Evolutionary conservation across 306 rosid genomes (phyloP).

Genomic region (Trifolium pratense): DNA sequence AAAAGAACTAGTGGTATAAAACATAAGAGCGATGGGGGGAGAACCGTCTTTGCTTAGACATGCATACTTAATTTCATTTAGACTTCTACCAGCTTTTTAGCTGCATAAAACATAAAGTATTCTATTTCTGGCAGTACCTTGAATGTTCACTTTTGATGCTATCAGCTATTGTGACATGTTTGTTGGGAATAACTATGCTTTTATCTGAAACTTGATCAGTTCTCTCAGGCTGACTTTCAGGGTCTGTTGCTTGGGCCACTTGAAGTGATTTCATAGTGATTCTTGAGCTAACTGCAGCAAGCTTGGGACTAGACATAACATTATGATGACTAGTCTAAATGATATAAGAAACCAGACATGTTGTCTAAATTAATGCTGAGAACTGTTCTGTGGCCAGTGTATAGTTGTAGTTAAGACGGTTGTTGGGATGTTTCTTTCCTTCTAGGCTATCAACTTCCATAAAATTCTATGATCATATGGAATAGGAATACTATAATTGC

Average conservation of each 20-base stretch:
- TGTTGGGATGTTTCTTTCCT: conserved; percentile 50
- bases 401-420: conserved; percentile 49
- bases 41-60: conserved; percentile 29
- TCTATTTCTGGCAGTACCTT: conserved; percentile 53
- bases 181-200: conserved; percentile 69
- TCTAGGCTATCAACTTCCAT: conserved; percentile 28
- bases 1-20: conserved; percentile 23
- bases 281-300: conserved; percentile 39
- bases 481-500: conserved; percentile 18
- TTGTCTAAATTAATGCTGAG: conserved; percentile 65
- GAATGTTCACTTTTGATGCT: conserved; percentile 60
- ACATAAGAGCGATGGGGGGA: background rate
- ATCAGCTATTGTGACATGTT: conserved; percentile 53
- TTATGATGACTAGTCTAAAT: conserved; percentile 34
- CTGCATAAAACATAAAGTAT: conserved; percentile 23
- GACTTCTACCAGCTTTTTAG: background rate
- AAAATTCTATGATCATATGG: conserved; percentile 32
- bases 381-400: conserved; percentile 71
- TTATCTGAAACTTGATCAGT: conserved; percentile 57
- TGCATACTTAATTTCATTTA: conserved; percentile 12
- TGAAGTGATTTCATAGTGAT: conserved; percentile 59
- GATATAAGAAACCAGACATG: conserved; percentile 17
- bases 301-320: conserved; percentile 36
- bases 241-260: conserved; percentile 46
- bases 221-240: conserved; percentile 43